Base-by-base conservation (phyloP, 2,329 filamentous ascomycete genomes). In the Apiospora hydei region DNA sequence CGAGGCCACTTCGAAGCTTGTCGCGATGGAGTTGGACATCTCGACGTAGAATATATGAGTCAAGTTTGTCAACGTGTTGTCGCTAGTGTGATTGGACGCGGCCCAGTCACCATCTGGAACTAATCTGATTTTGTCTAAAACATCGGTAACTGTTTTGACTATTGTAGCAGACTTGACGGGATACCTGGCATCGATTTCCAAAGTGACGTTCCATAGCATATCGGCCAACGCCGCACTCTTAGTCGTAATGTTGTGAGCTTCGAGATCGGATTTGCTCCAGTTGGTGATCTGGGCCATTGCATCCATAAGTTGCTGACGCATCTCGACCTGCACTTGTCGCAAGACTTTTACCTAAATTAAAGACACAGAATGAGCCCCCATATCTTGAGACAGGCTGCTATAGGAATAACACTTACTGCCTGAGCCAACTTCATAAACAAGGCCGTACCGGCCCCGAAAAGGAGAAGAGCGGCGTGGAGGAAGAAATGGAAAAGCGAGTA, bases 401-500 rank as follows among this genome's bases (percentile, higher is more conserved):
- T 38, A 30, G 26, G 26, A 30, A 30, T 30, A 30, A 30, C 3
- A 71, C 75, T 72, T 69, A 77, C 74, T 4, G 75, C 69, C 72
- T 85, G 84, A 69, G 81, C 81, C 81, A 82, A 85, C 69, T 83
- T 80, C 67, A 85, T 80, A 67, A 91, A 86, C 74, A 91, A 88
- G 1, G 89, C 88, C 47, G 85, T 84, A 14, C 89, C 90, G 75
- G 91, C 88, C 64, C 90, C 87, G 51, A 91, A 86, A 3, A 92
- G 84, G 16, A 91, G 86, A 41, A 92, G 85, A 7, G 87, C 82
- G 1, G 91, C 84, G 75, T 92, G 90, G 74, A 92, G 88, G 0
- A 90, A 89, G 73, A 91, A 90, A 80, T 92, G 90, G 0, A 88
- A 85, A 70, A 0, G 85, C 83, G 88, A 88, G 90, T 51, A 89